phyloP scores from a whole-genome alignment of 257 asterid genomes.

The Solanum peruvianum region DNA sequence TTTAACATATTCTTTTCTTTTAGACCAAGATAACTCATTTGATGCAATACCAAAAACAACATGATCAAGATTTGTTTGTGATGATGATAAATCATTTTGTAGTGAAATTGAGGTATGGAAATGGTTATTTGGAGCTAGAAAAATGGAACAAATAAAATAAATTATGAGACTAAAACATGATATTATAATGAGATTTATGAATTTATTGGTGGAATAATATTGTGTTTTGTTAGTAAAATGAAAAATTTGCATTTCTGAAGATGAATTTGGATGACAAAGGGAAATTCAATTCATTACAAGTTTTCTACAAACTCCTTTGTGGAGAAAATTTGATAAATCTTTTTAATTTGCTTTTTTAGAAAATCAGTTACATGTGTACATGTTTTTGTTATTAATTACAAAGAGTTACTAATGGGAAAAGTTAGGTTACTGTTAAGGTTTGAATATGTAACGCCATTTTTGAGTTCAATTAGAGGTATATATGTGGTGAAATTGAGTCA shows the following conservation, averaged over 20 bases:
- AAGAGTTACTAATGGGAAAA: neutral
- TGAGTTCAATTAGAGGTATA: neutral
- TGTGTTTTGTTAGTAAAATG: conserved; percentile 12
- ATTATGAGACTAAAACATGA: conserved; percentile 14
- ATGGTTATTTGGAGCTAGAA: conserved; percentile 11
- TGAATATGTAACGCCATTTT: neutral
- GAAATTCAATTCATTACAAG: neutral
- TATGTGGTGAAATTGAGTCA: conserved; percentile 4
- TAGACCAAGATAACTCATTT: conserved; percentile 35
- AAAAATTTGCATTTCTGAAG: conserved; percentile 23
- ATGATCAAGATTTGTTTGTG: conserved; percentile 48
- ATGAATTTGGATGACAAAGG: neutral
- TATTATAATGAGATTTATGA: conserved; percentile 13
- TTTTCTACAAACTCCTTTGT: neutral
- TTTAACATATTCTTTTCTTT: conserved; percentile 35
- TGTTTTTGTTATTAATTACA: neutral
- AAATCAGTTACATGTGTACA: neutral
- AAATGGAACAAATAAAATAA: conserved; percentile 21
- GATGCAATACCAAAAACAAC: conserved; percentile 77
- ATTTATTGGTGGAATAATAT: conserved; percentile 2
- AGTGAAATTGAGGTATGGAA: conserved; percentile 8
- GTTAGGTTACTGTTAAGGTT: neutral
- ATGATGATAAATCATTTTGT: conserved; percentile 6
- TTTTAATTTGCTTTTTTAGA: neutral
- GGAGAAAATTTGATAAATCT: neutral